Evolutionary conservation across 495 filamentous ascomycete species (phyloP), one percentile per base, ranked within the genome.

Genomic region (Platismatia glauca): DNA sequence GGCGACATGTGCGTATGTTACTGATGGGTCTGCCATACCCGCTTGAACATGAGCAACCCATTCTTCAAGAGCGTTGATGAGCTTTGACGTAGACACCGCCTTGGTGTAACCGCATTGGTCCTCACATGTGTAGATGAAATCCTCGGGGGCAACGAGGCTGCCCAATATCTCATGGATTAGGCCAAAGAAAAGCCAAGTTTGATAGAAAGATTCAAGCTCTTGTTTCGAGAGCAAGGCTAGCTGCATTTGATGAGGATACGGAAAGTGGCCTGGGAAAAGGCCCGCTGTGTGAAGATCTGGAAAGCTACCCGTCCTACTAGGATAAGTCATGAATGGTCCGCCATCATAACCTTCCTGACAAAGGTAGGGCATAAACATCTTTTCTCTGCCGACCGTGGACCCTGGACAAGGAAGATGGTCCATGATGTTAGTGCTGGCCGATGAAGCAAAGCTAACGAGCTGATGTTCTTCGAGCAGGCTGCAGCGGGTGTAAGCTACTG

Each of bases 131-230:
- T 15, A 20, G 34, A n/a, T 43, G 33, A 58, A 27, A 24, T 50
- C 56, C 15, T 37, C 20, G 52, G 62, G 56, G 27, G 2, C 43
- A 38, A 16, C 59, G 33, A 59, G 31, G 9, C 3, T 39, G 12
- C 62, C 56, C 29, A 59, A 31, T 7, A 64, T 15, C 31, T 64
- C 56, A 34, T 50, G 41, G 15, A 59, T 27, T 22, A 64, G 16
- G 16, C 62, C 62, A 20, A 59, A 64, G 33, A 64, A 64, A 34
- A 59, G 39, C 62, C 44, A 64, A 20, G 35, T 64, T 27, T 59
- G 62, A 44, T 41, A 39, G 7, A 59, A 27, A n/a, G 61, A 37
- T 46, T 53, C 44, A 1, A 55, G 31, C 31, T 59, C 34, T 12
- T 38, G 44, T 13, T 52, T 50, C 39, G 62, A n/a, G 7, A 64